A percentile compares a stretch with the other conserved stretches of the same genome.
phyloP scores from a whole-genome alignment of 176 grass and related monocot species.

The Aechmea fasciata region DNA sequence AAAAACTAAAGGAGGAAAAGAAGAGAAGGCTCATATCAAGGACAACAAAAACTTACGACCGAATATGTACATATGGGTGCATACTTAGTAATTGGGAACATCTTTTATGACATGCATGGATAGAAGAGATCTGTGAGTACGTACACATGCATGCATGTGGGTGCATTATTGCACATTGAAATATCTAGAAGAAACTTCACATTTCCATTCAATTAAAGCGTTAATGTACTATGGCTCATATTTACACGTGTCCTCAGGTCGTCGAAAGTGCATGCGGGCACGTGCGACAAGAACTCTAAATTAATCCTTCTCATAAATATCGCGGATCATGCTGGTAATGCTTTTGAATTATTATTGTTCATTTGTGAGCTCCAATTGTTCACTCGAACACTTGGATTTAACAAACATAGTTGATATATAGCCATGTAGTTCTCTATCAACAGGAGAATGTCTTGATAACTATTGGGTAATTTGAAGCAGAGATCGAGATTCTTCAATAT shows the following conservation, averaged over 20 bases:
- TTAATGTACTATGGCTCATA: background rate
- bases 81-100: conserved; percentile 29
- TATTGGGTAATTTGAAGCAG: no score
- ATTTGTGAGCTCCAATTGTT: no score
- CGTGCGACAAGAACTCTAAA: background rate
- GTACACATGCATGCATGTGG: conserved; percentile 17
- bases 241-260: background rate
- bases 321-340: no score
- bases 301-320: no score
- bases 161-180: conserved; percentile 32
- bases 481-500: no score
- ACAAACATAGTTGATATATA: no score
- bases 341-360: no score
- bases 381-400: no score
- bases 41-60: conserved; percentile 14
- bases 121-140: conserved; percentile 24
- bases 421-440: no score
- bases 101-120: conserved; percentile 69
- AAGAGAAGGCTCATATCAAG: conserved; percentile 70
- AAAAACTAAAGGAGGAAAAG: conserved; percentile 67
- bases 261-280: background rate
- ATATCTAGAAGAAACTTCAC: background rate
- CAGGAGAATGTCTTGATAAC: no score
- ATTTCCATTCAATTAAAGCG: conserved; percentile 1
- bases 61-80: no score